Percentiles rank a stretch among this genome's conserved stretches.
Conservation (phyloP, 768 basidiomycete species). For the Rickenella mellea region DNA sequence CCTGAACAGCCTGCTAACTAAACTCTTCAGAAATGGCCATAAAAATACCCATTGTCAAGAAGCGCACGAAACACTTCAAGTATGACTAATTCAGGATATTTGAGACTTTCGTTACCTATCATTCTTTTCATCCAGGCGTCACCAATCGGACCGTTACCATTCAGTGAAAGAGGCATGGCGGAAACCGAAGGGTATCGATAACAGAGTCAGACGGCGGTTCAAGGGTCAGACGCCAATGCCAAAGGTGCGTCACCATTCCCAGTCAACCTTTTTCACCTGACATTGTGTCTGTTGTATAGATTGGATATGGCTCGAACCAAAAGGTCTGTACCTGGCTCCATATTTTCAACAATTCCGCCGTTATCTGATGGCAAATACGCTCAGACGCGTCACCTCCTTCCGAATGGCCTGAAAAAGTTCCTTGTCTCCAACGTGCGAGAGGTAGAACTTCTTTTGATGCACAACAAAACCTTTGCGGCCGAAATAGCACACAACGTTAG, state of each 20-base stretch:
- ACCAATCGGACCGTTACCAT: conserved; percentile 97
- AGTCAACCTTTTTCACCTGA: neutral
- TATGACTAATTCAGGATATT: conserved; percentile 27
- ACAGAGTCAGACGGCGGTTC: conserved; percentile 90
- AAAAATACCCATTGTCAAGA: conserved; percentile 79
- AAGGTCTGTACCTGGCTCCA: conserved; percentile 27
- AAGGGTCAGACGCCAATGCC: conserved; percentile 97
- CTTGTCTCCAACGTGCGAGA: conserved; percentile 90
- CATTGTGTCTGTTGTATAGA: conserved; percentile 27
- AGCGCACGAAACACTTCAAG: conserved; percentile 97
- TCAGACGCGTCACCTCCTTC: conserved; percentile 89
- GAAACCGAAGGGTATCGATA: conserved; percentile 99
- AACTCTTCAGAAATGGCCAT: conserved; percentile 35
- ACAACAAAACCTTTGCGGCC: conserved; percentile 92
- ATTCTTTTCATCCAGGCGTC: conserved; percentile 51
- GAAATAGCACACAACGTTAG: conserved; percentile 96
- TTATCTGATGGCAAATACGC: neutral
- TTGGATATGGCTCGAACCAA: conserved; percentile 88
- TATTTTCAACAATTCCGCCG: conserved; percentile 3
- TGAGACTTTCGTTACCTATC: conserved; percentile 1
- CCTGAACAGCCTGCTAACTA: too few relatives aligned
- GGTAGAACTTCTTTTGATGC: conserved; percentile 93
- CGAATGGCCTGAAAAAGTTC: conserved; percentile 94
- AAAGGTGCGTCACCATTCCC: conserved; percentile 47
- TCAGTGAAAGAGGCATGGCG: conserved; percentile 98